Evolutionary conservation across 2,329 filamentous ascomycete species (phyloP).

Genomic region (Neofusicoccum parvum): DNA sequence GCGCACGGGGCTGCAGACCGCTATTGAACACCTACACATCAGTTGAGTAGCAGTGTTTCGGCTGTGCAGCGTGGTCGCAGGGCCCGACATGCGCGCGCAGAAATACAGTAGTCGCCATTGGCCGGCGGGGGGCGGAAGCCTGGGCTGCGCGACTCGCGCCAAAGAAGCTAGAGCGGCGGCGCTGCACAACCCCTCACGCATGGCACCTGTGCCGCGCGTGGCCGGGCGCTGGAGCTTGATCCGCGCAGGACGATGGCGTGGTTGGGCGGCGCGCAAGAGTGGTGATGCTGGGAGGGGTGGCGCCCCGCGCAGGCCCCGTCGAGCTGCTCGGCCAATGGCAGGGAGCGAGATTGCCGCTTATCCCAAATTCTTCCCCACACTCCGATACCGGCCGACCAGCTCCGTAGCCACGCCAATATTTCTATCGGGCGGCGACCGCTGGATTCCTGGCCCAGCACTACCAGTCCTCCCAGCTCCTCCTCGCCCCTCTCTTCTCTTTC

Average conservation of each 20-base stretch:
- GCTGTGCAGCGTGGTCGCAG: background rate
- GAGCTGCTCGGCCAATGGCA: constrained; percentile 2
- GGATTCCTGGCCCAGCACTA: constrained; percentile 1
- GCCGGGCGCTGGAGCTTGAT: background rate
- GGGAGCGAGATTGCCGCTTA: constrained; percentile 14
- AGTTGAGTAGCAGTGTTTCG: constrained; percentile 12
- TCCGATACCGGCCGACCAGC: constrained; percentile 16
- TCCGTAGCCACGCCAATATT: constrained; percentile 16
- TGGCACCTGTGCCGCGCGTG: background rate
- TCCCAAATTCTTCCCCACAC: constrained; percentile 18
- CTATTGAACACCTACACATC: background rate
- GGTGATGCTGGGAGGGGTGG: background rate
- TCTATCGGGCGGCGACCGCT: constrained; percentile 15
- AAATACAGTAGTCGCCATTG: constrained; percentile 2
- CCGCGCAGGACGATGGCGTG: background rate
- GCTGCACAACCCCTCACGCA: constrained; percentile 2
- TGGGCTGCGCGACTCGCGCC: background rate
- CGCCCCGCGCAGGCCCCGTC: constrained; percentile 1
- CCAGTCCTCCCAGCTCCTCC: constrained; percentile 1
- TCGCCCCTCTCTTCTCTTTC: constrained; percentile 23
- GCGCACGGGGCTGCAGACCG: background rate
- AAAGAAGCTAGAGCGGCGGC: background rate
- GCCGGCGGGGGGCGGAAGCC: background rate
- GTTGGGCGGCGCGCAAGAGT: background rate
- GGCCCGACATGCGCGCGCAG: background rate